A percentile compares a stretch with the other conserved stretches of the same genome.
Evolutionary conservation across 2,329 filamentous ascomycete species (phyloP).

Genomic region (Chaetomium globosum): DNA sequence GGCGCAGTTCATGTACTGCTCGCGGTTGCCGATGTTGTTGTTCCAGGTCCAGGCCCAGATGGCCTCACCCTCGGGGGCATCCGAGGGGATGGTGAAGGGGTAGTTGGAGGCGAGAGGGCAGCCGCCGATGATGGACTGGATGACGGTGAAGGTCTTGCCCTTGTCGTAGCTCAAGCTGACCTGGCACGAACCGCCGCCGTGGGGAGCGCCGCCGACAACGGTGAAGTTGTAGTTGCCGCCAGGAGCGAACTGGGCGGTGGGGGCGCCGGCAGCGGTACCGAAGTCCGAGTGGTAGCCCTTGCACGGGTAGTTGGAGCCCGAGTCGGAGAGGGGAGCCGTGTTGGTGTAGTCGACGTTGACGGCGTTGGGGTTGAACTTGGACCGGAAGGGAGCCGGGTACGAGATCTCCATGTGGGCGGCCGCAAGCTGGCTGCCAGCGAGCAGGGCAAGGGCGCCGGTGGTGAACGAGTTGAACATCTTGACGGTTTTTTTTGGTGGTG

Average conservation of each 20-base stretch:
- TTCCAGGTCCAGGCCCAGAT: slow-evolving; percentile 78
- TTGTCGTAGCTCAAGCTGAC: slow-evolving; percentile 73
- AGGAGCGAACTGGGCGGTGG: slow-evolving; percentile 63
- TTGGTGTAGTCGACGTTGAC: slow-evolving; percentile 69
- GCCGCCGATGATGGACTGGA: slow-evolving; percentile 59
- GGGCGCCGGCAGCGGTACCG: slow-evolving; percentile 52
- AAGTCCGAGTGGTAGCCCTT: slow-evolving; percentile 63
- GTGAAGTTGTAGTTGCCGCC: slow-evolving; percentile 66
- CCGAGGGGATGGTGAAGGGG: slow-evolving; percentile 66
- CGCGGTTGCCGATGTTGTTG: slow-evolving; percentile 74
- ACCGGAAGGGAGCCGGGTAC: slow-evolving; percentile 55
- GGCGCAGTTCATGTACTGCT: slow-evolving; percentile 89
- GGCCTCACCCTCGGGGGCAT: slow-evolving; percentile 62
- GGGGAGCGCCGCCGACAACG: slow-evolving; percentile 63
- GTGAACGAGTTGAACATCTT: slow-evolving; percentile 50
- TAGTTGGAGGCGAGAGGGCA: slow-evolving; percentile 59
- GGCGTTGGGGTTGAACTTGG: slow-evolving; percentile 54
- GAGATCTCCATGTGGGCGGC: slow-evolving; percentile 61
- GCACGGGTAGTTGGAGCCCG: slow-evolving; percentile 73
- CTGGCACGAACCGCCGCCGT: slow-evolving; percentile 76
- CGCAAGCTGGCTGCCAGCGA: slow-evolving; percentile 42
- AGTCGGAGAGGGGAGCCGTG: slow-evolving; percentile 63
- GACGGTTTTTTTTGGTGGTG: slow-evolving; percentile 26
- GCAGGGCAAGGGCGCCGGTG: slow-evolving; percentile 47
- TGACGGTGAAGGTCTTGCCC: slow-evolving; percentile 70